Base-by-base conservation (phyloP, 345 rosid species). In the Nephelium lappaceum region DNA sequence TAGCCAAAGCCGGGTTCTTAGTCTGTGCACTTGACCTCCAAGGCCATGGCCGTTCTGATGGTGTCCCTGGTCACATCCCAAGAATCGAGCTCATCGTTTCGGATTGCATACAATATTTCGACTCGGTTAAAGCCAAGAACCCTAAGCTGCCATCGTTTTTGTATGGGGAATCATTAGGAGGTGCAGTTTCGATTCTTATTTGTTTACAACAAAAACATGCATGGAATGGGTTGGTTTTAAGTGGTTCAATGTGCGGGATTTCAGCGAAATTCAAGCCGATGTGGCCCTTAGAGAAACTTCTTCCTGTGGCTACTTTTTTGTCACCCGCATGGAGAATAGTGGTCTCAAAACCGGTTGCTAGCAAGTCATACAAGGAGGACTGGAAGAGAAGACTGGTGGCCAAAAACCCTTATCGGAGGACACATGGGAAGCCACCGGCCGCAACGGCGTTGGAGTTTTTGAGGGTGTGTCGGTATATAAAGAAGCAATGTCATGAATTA, bases 161-260 rank as follows among this genome's bases (percentile, higher is more conserved):
- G 8, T 81, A 81, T 12, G 84, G 86, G 0, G 86, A 84, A 64
- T 84, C 86, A 23, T 79, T 84, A 0, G 86, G 86, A 39, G 86
- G 84, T 18, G 86, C 86, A 15, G 77, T 81, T 39, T 81, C 82
- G 25, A 78, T 78, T 7, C 76, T 78, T 8, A 21, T 75, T 8
- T 72, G 80, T 53, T 42, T 81, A 11, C 24, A 75, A 18, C 77
- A 84, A 16, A 79, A 70, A 24, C 58, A 41, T 43, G 72, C 53
- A 53, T 84, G 86, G 86, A 57, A 75, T 69, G 82, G 84, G 1
- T 76, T 84, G 51, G 76, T 84, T n/a, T 65, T 84, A 72, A 84
- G 65, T 16, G 80, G 86, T 14, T 43, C 84, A 14, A 78, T 81
- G 86, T 84, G 86, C 74, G 86, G 82, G 0, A 75, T 84, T 78